Conservation (phyloP, 2,329 filamentous ascomycete genomes). For the Ramularia endophylla region DNA sequence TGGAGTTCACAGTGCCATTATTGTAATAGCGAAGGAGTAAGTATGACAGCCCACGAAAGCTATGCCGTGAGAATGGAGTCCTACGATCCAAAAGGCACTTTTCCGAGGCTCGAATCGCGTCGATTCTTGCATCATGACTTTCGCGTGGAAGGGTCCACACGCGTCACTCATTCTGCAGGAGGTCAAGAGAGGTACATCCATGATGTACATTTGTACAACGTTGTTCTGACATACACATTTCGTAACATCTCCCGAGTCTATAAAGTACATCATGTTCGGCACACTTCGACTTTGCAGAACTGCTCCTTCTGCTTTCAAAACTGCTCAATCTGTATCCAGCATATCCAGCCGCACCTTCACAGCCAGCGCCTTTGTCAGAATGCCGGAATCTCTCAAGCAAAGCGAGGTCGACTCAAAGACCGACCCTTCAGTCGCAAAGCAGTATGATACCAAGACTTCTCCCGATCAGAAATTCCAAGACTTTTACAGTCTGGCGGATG, state of each 20-base stretch:
- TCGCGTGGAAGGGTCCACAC: too few species aligned
- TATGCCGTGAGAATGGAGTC: too few species aligned
- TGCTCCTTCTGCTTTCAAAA: background rate
- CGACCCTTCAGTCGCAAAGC: conserved; percentile 46
- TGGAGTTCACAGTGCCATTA: too few species aligned
- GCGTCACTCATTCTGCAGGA: too few species aligned
- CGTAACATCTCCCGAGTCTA: background rate
- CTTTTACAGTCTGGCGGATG: conserved; percentile 43
- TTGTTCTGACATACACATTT: too few species aligned
- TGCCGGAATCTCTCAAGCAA: conserved; percentile 40
- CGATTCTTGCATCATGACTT: too few species aligned
- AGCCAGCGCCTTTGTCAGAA: conserved; percentile 28
- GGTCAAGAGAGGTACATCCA: too few species aligned
- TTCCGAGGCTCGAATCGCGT: too few species aligned
- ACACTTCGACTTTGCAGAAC: background rate
- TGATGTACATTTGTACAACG: too few species aligned
- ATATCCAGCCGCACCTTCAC: conserved; percentile 10
- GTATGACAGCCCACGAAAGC: too few species aligned
- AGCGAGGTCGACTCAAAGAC: conserved; percentile 38
- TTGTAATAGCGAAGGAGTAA: too few species aligned
- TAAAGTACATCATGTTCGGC: background rate
- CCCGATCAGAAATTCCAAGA: conserved; percentile 43
- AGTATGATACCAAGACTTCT: conserved; percentile 41
- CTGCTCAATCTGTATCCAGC: background rate
- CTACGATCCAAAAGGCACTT: too few species aligned